phyloP scores from a whole-genome alignment of 1,284 basidiomycete species.

The Peniophora sp. region DNA sequence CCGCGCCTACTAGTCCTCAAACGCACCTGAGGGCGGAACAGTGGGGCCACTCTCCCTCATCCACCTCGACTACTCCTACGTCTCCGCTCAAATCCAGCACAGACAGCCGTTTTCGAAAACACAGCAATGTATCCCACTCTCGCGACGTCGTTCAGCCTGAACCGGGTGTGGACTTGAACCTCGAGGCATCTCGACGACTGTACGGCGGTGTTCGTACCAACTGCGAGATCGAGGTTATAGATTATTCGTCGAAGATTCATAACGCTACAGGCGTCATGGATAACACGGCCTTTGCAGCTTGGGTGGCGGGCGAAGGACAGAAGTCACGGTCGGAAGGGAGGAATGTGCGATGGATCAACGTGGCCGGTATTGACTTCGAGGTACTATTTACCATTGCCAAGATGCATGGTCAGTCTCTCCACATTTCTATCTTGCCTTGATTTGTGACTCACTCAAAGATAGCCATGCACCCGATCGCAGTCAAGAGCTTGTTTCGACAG shows the following conservation, averaged over 20 bases:
- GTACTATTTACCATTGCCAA: constrained; percentile 57
- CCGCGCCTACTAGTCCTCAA: too few relatives aligned
- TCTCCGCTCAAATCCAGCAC: too few relatives aligned
- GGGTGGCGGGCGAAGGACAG: constrained; percentile 36
- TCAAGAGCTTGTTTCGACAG: constrained; percentile 60
- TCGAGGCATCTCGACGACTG: constrained; percentile 36
- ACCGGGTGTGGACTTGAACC: constrained; percentile 53
- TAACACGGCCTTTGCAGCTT: constrained; percentile 48
- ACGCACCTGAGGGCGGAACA: too few relatives aligned
- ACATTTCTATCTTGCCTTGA: neutral
- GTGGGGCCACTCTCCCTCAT: too few relatives aligned
- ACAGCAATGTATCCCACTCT: too few relatives aligned
- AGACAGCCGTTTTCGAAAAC: too few relatives aligned
- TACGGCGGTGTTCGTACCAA: constrained; percentile 46
- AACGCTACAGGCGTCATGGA: constrained; percentile 42
- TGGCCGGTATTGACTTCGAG: constrained; percentile 66
- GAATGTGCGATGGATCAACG: constrained; percentile 55
- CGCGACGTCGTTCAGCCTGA: too few relatives aligned
- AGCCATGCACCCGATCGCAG: constrained; percentile 62
- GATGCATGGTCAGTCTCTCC: constrained; percentile 41
- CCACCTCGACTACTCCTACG: too few relatives aligned
- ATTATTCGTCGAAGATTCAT: constrained; percentile 46
- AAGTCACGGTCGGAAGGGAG: constrained; percentile 30
- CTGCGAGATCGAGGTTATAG: constrained; percentile 53
- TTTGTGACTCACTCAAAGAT: too few relatives aligned